Base-by-base conservation (phyloP, 495 filamentous ascomycete genomes). In the Tuber microsphaerosporum region DNA sequence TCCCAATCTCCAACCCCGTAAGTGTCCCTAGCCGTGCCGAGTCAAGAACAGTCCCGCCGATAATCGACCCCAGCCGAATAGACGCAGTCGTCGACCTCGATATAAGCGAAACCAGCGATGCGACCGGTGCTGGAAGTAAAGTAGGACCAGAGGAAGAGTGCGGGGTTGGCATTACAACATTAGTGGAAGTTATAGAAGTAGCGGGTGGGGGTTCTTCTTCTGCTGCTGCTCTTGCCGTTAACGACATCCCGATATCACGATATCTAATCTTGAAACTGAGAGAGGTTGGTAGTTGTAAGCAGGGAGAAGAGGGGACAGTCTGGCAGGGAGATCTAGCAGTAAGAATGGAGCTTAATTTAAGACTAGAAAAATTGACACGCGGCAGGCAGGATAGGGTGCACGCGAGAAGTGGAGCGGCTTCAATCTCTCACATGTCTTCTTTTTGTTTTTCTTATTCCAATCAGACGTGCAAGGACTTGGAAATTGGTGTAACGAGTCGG, bases 81-180 rank as follows among this genome's bases (percentile, higher is more conserved):
- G 89, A 90, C 31, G 93, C 85, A 10, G 90, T 89, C 4, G 91
- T 90, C 0, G 91, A 91, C 76, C 90, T 88, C 6, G 92, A 89
- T 37, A 90, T 85, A 41, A 92, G 79, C 74, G 90, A 92, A 70
- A 94, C 88, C n/a, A 89, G 84, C 41, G 87, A 91, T 20, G 92
- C 92, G 31, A 93, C 84, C 16, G 90, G 87, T 20, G 86, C 80
- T 16, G 92, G 91, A 0, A 94, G 87, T 6, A 94, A 87, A 1
- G 91, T 91, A 39, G 85, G 82, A 42, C 89, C 88, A 17, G 86
- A 82, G 22, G 83, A 68, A 42, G 78, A 69, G 61, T 80, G 68
- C 44, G 69, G 34, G 19, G 56, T 34, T 34, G 56, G 26, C 26
- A 65, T 6, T 17, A 34, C 26, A 65, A 65, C 56, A 65, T 34